Percentiles rank a stretch among this genome's conserved stretches.
Conservation (phyloP, 257 asterid species). For the Gardenia jasminoides region DNA sequence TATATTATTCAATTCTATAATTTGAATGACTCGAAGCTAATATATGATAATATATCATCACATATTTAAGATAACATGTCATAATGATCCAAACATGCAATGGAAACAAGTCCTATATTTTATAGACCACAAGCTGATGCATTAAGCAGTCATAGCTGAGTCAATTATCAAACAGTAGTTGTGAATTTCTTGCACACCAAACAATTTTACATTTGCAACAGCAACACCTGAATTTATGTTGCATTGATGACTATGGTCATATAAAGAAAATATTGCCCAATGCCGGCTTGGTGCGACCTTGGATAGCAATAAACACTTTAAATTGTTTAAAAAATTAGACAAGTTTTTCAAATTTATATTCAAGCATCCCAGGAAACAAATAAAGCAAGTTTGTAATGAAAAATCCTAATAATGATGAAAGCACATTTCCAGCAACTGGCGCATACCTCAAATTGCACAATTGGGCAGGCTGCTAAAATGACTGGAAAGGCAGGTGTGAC, state of each 20-base stretch:
- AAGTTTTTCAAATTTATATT: too few relatives aligned
- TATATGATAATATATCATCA: neutral
- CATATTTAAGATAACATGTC: neutral
- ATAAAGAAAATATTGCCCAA: neutral
- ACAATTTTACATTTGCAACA: neutral
- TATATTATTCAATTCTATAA: neutral
- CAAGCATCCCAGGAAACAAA: neutral
- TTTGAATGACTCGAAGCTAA: neutral
- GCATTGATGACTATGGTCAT: neutral
- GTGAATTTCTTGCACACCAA: neutral
- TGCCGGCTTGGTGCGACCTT: too few relatives aligned
- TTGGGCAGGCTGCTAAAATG: conserved; percentile 64
- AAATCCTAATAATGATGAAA: neutral
- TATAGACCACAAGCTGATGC: neutral
- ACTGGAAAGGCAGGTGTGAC: conserved; percentile 88
- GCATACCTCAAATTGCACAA: conserved; percentile 86
- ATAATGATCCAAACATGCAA: neutral
- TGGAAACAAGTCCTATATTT: neutral
- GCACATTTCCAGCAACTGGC: conserved; percentile 10
- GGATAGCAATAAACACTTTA: neutral
- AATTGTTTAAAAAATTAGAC: neutral
- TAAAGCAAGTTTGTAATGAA: neutral
- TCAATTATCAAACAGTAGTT: neutral
- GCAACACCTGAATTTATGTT: neutral
- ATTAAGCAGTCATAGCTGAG: neutral